phyloP scores from a whole-genome alignment of 148 eudicot species.

The Tetragonia tetragonoides region DNA sequence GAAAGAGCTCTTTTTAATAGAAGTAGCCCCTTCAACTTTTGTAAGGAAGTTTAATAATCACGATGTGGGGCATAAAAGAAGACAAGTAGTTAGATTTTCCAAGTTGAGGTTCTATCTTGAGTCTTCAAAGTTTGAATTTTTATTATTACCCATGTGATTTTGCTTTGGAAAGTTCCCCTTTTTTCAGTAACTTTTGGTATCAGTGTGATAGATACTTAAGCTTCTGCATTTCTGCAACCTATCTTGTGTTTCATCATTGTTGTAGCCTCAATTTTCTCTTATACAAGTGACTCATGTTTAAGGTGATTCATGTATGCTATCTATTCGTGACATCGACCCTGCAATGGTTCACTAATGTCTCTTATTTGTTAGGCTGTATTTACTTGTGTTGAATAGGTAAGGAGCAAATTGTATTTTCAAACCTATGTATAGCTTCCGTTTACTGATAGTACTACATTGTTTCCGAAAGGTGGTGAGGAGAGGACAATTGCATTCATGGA shows the following conservation, averaged over 20 bases:
- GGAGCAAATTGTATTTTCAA: background rate
- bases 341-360: background rate
- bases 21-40: background rate
- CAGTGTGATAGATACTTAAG: too few species aligned
- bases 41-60: background rate
- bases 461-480: slow-evolving; percentile 78
- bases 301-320: background rate
- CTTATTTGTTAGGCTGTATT: background rate
- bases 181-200: too few species aligned
- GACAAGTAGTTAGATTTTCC: background rate
- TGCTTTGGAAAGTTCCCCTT: too few species aligned
- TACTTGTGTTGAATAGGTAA: background rate
- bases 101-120: too few species aligned
- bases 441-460: slow-evolving; percentile 11
- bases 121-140: too few species aligned
- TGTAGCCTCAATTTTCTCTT: background rate
- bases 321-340: background rate
- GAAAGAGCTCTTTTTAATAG: background rate
- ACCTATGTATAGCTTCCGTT: background rate
- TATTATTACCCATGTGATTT: too few species aligned
- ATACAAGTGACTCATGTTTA: background rate
- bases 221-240: background rate
- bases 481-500: slow-evolving; percentile 86
- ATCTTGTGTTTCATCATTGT: background rate
- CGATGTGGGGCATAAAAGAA: background rate